Evolutionary conservation across 2,329 filamentous ascomycete species (phyloP).

Genomic region (Plectosphaerella cucumerina): DNA sequence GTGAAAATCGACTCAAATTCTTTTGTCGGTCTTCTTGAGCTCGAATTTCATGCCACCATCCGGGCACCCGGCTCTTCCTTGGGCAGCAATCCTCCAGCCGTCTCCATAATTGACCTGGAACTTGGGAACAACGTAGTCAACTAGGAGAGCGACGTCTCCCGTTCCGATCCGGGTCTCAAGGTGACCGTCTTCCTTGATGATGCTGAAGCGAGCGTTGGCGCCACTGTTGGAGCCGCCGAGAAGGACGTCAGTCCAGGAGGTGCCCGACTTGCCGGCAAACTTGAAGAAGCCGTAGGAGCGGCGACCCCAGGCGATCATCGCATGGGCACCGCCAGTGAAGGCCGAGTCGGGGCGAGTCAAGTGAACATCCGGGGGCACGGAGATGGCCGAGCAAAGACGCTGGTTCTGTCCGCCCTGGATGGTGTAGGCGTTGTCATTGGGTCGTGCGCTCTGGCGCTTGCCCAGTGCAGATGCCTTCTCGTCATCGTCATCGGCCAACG

Average conservation of each 20-base stretch:
- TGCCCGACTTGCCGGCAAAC: background rate
- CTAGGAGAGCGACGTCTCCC: background rate
- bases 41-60: too few species aligned
- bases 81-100: background rate
- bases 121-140: too few species aligned
- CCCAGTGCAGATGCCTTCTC: background rate
- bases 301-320: background rate
- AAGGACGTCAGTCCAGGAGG: background rate
- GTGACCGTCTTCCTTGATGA: background rate
- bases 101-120: background rate
- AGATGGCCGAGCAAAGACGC: background rate
- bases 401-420: too few species aligned
- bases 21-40: too few species aligned
- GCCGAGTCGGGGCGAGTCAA: background rate
- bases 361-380: background rate
- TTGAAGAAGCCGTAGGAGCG: background rate
- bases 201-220: background rate
- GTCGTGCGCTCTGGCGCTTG: background rate
- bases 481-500: background rate
- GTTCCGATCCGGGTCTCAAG: background rate
- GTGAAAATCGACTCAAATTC: too few species aligned
- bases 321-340: background rate
- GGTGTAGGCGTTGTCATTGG: too few species aligned
- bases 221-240: background rate
- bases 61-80: background rate